Conservation (phyloP, 208 protist genomes). For the Trypanosoma rangeli region DNA sequence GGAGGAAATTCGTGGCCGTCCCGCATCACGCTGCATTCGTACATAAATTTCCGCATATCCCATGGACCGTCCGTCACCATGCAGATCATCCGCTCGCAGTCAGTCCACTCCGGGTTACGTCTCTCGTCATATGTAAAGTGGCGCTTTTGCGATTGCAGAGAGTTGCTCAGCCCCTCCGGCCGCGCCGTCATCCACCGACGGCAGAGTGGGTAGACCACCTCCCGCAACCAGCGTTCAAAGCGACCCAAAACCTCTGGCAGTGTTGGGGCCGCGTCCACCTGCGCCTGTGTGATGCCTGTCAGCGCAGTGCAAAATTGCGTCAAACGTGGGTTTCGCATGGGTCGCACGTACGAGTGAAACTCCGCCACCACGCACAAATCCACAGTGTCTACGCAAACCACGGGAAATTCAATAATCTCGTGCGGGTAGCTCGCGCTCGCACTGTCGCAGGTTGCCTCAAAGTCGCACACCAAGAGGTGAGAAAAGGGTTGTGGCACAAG, state of each 20-base stretch:
- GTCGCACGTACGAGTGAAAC: slow-evolving; percentile 92
- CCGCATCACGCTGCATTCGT: slow-evolving; percentile 79
- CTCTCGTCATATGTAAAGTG: slow-evolving; percentile 55
- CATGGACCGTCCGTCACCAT: slow-evolving; percentile 88
- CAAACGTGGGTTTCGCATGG: slow-evolving; percentile 69
- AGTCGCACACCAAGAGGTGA: slow-evolving; percentile 91
- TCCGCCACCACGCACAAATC: slow-evolving; percentile 67
- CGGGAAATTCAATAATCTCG: slow-evolving; percentile 97
- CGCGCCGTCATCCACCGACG: slow-evolving; percentile 37
- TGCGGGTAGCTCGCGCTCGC: slow-evolving; percentile 70
- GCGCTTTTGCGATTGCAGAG: slow-evolving; percentile 51
- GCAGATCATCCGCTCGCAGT: slow-evolving; percentile 71
- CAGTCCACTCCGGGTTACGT: slow-evolving; percentile 25
- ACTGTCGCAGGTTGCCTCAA: slow-evolving; percentile 90
- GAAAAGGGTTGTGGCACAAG: slow-evolving; percentile 80
- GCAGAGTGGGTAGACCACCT: slow-evolving; percentile 73
- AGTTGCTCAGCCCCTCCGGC: slow-evolving; percentile 34
- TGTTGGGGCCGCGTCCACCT: slow-evolving; percentile 76
- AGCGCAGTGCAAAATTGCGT: slow-evolving; percentile 93
- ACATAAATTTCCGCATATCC: slow-evolving; percentile 92
- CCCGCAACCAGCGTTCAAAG: slow-evolving; percentile 69
- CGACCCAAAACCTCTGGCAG: slow-evolving; percentile 56
- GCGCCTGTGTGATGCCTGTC: slow-evolving; percentile 94
- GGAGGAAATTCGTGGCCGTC: slow-evolving; percentile 78
- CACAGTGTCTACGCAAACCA: slow-evolving; percentile 85